Evolutionary conservation across 306 rosid species (phyloP).

Genomic region (barrel medic (Medicago truncatula)): DNA sequence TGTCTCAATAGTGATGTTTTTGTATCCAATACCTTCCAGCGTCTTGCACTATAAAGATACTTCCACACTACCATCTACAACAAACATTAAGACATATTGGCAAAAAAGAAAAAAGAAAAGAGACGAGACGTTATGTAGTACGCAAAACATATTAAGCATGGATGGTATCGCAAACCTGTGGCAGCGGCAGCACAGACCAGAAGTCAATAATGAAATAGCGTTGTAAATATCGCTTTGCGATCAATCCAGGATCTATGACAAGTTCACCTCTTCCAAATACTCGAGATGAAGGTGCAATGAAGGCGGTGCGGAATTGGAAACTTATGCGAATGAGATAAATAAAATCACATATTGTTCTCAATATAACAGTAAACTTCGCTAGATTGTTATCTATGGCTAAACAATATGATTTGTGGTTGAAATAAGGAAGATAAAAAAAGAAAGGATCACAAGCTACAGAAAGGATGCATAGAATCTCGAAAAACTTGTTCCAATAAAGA

Average conservation of each 20-base stretch:
- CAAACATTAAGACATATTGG: conserved; percentile 9
- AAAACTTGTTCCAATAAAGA: conserved; percentile 77
- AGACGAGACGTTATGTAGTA: not conserved
- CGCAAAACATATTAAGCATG: conserved; percentile 6
- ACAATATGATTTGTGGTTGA: conserved; percentile 65
- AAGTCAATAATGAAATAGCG: conserved; percentile 78
- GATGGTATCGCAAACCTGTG: conserved; percentile 73
- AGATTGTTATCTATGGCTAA: conserved; percentile 72
- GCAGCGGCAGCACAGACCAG: conserved; percentile 72
- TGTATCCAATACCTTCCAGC: conserved; percentile 66
- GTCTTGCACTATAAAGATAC: conserved; percentile 55
- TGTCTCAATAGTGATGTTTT: conserved; percentile 65
- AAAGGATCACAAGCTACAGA: conserved; percentile 85
- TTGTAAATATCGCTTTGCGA: conserved; percentile 73
- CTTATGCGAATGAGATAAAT: conserved; percentile 74
- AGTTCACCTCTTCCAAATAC: conserved; percentile 98
- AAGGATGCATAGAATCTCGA: conserved; percentile 77
- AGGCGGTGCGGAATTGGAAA: conserved; percentile 87
- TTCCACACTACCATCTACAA: conserved; percentile 71
- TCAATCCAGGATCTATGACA: conserved; percentile 80
- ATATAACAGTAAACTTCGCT: conserved; percentile 53
- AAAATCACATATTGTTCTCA: conserved; percentile 59
- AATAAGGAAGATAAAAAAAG: conserved; percentile 86
- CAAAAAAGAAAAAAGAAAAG: not conserved
- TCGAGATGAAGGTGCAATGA: conserved; percentile 85